Evolutionary conservation across 192 early-diverging fungal species (phyloP), one percentile per base, ranked within the genome.

Genomic region (Backusella psychrophila): DNA sequence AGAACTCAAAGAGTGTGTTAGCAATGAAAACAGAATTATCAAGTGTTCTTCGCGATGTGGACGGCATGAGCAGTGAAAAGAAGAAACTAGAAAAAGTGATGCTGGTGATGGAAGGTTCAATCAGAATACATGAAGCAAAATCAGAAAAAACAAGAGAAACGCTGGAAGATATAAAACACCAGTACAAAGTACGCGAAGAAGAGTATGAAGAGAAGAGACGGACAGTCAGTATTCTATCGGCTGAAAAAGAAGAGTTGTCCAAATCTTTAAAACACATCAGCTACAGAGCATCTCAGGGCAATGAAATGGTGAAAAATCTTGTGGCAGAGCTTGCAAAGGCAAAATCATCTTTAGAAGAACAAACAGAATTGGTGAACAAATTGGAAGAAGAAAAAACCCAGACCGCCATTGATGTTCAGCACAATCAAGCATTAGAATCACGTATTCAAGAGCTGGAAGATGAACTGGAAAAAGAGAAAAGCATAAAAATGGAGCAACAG

Each of bases 121-220:
- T 81, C 44, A 71, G 69, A 34, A 15, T 49, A 31, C 75, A 81
- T 19, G 80, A 81, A 14, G 71, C 26, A 31, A 74, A 74, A 21
- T 66, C 76, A n/a, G 70, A 77, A 44, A 68, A 42, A 6, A 65
- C 73, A 3, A 53, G 67, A 14, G 72, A 74, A 44, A 69, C 71
- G 0, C 23, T 81, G 5, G 76, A 70, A 35, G 80, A 81, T 66
- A 56, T 81, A 14, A 69, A 78, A 53, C 67, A 72, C 9, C 59
- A 73, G 29, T 75, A 78, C 33, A 63, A 69, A 33, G 67, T 81
- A 12, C 72, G 76, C 42, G 80, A 75, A n/a, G 76, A 74, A 17
- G 80, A 77, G 6, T 49, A 74, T 29, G 80, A 81, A 52, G 72
- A 33, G 6, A 74, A 75, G 38, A 66, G 70, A 0, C 68, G 72